These are phyloP conservation scores for Xylaria sp. DNA, from an alignment of 2,329 filamentous ascomycete genomes.

Conservation along the genomic window DNA sequence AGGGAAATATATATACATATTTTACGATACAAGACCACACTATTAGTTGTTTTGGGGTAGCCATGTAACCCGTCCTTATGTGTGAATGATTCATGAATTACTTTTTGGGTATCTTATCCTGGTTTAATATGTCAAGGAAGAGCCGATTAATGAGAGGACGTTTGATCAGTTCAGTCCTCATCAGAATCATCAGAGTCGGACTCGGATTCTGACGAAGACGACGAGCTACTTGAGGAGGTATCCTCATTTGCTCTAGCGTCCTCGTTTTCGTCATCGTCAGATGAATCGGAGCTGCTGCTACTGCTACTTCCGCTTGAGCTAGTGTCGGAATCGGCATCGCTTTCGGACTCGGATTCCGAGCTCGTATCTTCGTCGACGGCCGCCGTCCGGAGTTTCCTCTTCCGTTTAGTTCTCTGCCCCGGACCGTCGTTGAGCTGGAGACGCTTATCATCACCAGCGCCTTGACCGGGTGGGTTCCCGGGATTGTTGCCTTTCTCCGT, in stretches of 20 bases:
- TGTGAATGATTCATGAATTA: conserved; percentile 19
- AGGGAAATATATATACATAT: conserved; percentile 1
- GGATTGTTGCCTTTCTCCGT: conserved; percentile 39
- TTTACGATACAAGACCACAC: conserved; percentile 1
- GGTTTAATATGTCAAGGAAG: conserved; percentile 31
- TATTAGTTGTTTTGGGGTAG: background rate
- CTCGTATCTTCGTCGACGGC: conserved; percentile 55
- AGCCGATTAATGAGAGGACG: background rate
- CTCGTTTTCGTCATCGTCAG: conserved; percentile 39
- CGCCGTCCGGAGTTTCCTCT: conserved; percentile 62
- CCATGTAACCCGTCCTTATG: background rate
- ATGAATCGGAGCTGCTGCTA: conserved; percentile 43
- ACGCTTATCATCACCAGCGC: conserved; percentile 51
- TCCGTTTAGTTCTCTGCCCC: conserved; percentile 58
- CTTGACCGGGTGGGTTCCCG: conserved; percentile 33
- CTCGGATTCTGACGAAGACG: conserved; percentile 51
- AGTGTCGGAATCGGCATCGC: conserved; percentile 50
- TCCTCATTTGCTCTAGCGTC: conserved; percentile 38
- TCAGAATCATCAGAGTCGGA: conserved; percentile 50
- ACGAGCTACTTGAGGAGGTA: conserved; percentile 54
- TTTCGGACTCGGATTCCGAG: conserved; percentile 50
- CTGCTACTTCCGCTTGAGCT: conserved; percentile 44
- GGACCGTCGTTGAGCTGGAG: conserved; percentile 58
- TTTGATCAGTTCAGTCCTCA: conserved; percentile 31
- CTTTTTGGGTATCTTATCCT: conserved; percentile 41